Evolutionary conservation across 139 green algal species (phyloP), one percentile per base, ranked within the genome.

Genomic region (Closterium sp.): DNA sequence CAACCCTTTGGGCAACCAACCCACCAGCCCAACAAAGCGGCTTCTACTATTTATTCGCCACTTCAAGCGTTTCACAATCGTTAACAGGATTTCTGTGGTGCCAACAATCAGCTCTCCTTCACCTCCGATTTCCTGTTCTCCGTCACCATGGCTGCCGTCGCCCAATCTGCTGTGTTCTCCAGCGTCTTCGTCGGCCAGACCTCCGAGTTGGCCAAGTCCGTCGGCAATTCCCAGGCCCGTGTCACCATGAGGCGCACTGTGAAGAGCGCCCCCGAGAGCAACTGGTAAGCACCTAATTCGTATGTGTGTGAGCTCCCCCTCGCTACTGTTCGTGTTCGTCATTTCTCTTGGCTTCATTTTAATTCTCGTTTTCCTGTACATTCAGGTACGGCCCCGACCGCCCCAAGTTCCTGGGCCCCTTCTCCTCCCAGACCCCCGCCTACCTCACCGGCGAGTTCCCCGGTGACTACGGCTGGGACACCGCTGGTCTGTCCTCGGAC

Each of bases 391-490:
- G 87, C 22, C 31, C 28, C 87, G 87, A 42, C 87, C 31, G 87
- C 31, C 29, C 29, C 87, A 50, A 97, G 95, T 97, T 93, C 85
- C 95, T 94, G 70, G 92, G 92, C 94, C 50, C 91, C 88, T 88
- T 94, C 88, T 94, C 93, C 89, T 21, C 32, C 79, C 27, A 91
- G 89, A 27, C 91, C 88, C 90, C 91, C 91, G 31, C 70, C 13
- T 95, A 95, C 89, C 21, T 94, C 88, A 91, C 88, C 87, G 85
- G 94, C 87, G 90, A 98, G 97, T 99, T 97, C 97, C 95, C 97
- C 91, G 97, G 97, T 94, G 97, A 99, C 97, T 99, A 99, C 95
- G 97, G 97, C 95, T 99, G 97, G 97, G 97, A 99, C 96, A 98
- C 97, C 87, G 97, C 97, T 90, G 97, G 97, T 91, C 97, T 99